Evolutionary conservation across 2,329 filamentous ascomycete species (phyloP), one percentile per base, ranked within the genome.

Genomic region (Pseudopithomyces maydicus): DNA sequence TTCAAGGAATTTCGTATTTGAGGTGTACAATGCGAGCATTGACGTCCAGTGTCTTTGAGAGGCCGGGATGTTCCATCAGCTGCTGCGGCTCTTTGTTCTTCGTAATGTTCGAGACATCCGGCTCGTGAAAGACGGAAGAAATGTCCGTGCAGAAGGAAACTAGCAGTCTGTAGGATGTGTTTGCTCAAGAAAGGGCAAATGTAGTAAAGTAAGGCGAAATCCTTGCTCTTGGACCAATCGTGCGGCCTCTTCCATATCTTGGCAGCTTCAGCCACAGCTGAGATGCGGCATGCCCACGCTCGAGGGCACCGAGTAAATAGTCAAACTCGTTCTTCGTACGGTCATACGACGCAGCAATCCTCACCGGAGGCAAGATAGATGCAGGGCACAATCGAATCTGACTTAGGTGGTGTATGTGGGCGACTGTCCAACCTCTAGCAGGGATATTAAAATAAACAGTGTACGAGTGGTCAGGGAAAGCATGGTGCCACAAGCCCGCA

Each of bases 191-290:
- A 6, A 29, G 22, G 19, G 14, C 22, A 19, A 39, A 41, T 41
- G 22, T 17, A 29, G 47, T 41, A 50, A 50, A 39, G 20, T 15
- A 50, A 41, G 47, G 35, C 47, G 47, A 50, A 17, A 2, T 6
- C 17, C 35, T 19, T n/a, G 46, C 14, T 14, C 26, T 22, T 10
- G 29, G 33, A 39, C 46, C 33, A 39, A 48, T 48, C 19, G 6
- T 17, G 3, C 2, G 17, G n/a, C 22, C 3, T 50, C 6, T 4
- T 10, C 22, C 12, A 35, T 22, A 29, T 39, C 47, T 50, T 50
- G 47, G 47, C 47, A 41, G 6, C 35, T 8, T 50, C 35, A 50
- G 47, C 47, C 47, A 50, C 35, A 41, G 47, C 47, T 50, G 47
- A 41, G 47, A 17, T 32, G 7, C 17, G 26, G 26, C 5, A 29